A percentile compares a stretch with the other conserved stretches of the same genome.
These are phyloP conservation scores for Didymella keratinophila DNA, from an alignment of 2,329 filamentous ascomycete genomes.

Conservation along the genomic window DNA sequence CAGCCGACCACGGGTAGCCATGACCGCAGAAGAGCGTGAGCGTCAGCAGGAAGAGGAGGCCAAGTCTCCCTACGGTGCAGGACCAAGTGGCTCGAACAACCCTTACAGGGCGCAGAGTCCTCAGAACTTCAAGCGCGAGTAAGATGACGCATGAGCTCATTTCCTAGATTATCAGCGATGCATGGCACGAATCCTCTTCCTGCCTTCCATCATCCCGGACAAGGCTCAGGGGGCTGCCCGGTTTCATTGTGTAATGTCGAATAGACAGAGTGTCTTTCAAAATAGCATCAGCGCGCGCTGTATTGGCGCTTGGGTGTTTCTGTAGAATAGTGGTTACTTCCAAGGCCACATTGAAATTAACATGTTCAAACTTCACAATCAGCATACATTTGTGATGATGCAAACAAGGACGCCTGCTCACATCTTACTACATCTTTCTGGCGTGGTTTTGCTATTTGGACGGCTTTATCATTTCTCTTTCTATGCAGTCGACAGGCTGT, in stretches of 20 bases:
- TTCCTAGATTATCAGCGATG: slow-evolving; percentile 8
- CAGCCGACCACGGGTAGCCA: slow-evolving; percentile 27
- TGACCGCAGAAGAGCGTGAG: slow-evolving; percentile 24
- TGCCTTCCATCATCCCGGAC: not conserved
- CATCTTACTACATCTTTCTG: too few relatives aligned
- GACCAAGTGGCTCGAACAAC: slow-evolving; percentile 25
- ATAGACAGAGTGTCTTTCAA: not conserved
- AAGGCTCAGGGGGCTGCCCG: slow-evolving; percentile 9
- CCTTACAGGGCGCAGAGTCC: slow-evolving; percentile 25
- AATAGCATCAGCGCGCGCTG: slow-evolving; percentile 15
- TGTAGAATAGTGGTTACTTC: slow-evolving; percentile 5
- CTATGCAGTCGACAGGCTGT: too few relatives aligned
- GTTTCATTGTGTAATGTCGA: slow-evolving; percentile 11
- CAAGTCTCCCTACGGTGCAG: slow-evolving; percentile 26
- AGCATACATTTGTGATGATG: not conserved
- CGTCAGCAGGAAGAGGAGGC: slow-evolving; percentile 30
- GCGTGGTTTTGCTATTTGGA: too few relatives aligned
- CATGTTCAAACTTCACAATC: not conserved
- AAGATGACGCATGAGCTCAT: not conserved
- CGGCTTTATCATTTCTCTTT: too few relatives aligned
- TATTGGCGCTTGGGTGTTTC: slow-evolving; percentile 1
- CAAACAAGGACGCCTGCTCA: too few relatives aligned
- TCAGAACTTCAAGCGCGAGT: slow-evolving; percentile 17
- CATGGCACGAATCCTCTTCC: slow-evolving; percentile 2
- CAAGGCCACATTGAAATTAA: slow-evolving; percentile 3